Conservation (phyloP, 2,329 filamentous ascomycete species). For the Phialocephala sp. region DNA sequence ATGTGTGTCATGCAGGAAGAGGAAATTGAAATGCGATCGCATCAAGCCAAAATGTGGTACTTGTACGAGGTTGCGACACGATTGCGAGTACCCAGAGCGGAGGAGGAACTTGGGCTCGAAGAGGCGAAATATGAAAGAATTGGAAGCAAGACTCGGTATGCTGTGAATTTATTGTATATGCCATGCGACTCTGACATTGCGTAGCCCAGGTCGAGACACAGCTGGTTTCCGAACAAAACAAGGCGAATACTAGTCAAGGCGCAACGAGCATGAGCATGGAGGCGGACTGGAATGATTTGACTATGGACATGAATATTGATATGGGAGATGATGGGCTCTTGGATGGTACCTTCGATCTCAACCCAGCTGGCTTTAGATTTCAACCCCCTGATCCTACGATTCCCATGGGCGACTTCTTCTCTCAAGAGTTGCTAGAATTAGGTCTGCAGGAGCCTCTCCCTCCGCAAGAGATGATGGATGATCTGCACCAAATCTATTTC, state of each 20-base stretch:
- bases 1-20: conserved; percentile 80
- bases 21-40: conserved; percentile 89
- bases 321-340: conserved; percentile 28
- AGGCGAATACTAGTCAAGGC: conserved; percentile 14
- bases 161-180: neutral
- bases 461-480: conserved; percentile 78
- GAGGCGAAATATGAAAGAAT: conserved; percentile 85
- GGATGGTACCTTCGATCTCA: conserved; percentile 29
- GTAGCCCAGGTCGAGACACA: conserved; percentile 82
- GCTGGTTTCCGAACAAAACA: conserved; percentile 55
- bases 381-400: conserved; percentile 21
- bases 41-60: conserved; percentile 79
- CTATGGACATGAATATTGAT: conserved; percentile 31
- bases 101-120: conserved; percentile 88
- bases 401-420: conserved; percentile 54
- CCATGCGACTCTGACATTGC: conserved; percentile 52
- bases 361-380: conserved; percentile 25
- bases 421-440: conserved; percentile 70
- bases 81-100: conserved; percentile 88
- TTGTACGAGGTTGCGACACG: conserved; percentile 74
- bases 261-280: conserved; percentile 17
- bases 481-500: conserved; percentile 82
- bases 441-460: conserved; percentile 85
- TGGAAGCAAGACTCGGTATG: conserved; percentile 85
- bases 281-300: conserved; percentile 33